Evolutionary conservation across 73 alveolate species (phyloP), one percentile per base, ranked within the genome.

Genomic region (Paramecium caudatum): DNA sequence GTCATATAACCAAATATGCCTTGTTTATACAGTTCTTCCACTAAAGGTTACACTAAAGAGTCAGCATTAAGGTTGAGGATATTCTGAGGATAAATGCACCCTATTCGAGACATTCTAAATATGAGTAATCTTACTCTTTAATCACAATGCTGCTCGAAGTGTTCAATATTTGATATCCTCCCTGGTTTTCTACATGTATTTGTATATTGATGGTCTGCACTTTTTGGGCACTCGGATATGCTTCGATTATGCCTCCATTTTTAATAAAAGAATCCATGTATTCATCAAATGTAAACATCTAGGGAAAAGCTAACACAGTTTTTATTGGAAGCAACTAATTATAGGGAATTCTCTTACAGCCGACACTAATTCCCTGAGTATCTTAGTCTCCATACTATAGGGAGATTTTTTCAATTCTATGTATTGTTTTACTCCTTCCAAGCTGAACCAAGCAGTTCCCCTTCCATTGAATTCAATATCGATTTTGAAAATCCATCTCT

Each of bases 371-470:
- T 74, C 88, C 21, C 88, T 74, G 9, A 74, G 21, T 19, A 21
- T 45, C 9, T 36, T 23, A 30, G 19, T 19, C 8, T 74, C 62
- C 16, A 74, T 41, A 74, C 47, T 74, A 12, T 36, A 34, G 1
- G 88, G 88, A 74, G 16, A 27, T 41, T 74, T 36, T 41, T 74
- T 74, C 19, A 74, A 39, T 41, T 74, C 88, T 41, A 74, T 74
- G 43, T 41, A 74, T 23, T 74, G 10, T 74, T 74, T 74, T 8
- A 74, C 88, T 41, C 88, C 88, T 74, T 74, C 88, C 19, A 74
- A 74, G 21, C 47, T 74, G 32, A 74, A 74, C 88, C 88, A 74
- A 13, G 88, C 88, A 13, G 69, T 41, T 39, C 88, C 88, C 43
- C 88, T 74, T 1, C 69, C 62, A 74, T 74, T 74, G 32, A 74